Evolutionary conservation across 805 yeast species (phyloP).

Genomic region (Yamadazyma nakazawae): DNA sequence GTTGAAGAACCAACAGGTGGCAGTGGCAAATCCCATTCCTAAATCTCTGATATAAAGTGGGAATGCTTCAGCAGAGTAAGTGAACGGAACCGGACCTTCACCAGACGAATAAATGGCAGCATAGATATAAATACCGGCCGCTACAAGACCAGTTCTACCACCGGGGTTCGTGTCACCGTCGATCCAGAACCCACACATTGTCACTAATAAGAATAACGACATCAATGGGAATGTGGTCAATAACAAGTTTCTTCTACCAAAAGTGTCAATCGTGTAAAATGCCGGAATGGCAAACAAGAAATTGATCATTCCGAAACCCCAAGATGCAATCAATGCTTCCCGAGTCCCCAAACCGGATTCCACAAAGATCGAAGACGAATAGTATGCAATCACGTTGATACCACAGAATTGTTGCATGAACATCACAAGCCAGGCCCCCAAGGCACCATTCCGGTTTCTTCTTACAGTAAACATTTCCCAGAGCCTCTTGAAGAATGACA

Average conservation of each 20-base stretch:
- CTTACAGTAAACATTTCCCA: conserved; percentile 63
- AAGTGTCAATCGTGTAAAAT: conserved; percentile 70
- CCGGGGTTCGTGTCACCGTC: conserved; percentile 38
- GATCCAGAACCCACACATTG: conserved; percentile 74
- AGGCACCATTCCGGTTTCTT: conserved; percentile 79
- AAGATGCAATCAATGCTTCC: conserved; percentile 70
- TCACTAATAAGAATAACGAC: conserved; percentile 53
- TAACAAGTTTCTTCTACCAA: conserved; percentile 65
- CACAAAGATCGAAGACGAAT: conserved; percentile 72
- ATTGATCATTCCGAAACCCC: conserved; percentile 84
- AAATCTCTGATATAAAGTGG: conserved; percentile 76
- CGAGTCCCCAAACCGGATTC: conserved; percentile 62
- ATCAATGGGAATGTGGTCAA: conserved; percentile 61
- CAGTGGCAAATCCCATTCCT: conserved; percentile 78
- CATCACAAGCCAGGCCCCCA: conserved; percentile 80
- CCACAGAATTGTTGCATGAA: conserved; percentile 93
- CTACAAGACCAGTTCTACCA: conserved; percentile 63
- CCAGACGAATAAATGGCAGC: conserved; percentile 76
- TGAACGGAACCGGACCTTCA: conserved; percentile 88
- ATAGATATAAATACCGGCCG: conserved; percentile 71
- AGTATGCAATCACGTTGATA: conserved; percentile 82
- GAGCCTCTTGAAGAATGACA: conserved; percentile 44
- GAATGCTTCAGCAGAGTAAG: conserved; percentile 80
- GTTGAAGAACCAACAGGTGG: conserved; percentile 72
- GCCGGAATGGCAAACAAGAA: conserved; percentile 83